Evolutionary conservation across 1,139 yeast species (phyloP), one percentile per base, ranked within the genome.

Genomic region (Scheffersomyces parashehatae): DNA sequence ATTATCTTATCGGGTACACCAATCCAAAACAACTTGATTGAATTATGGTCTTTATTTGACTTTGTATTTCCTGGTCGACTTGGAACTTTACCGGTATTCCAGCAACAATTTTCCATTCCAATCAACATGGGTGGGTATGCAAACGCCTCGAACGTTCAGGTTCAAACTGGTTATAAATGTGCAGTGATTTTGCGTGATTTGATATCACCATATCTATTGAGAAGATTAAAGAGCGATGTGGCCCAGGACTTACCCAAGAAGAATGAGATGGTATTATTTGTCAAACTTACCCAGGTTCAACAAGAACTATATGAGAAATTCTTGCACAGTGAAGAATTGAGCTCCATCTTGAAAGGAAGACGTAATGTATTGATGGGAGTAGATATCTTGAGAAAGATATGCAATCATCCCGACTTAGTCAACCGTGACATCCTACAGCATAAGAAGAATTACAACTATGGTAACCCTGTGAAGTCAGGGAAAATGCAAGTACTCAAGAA

Each of bases 101-200:
- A 91, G 60, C 85, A 81, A 44, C 97, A 93, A 59, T 93, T 93
- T 62, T 86, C 97, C 1, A 74, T 85, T 3, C 99, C 99, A 0
- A 95, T 93, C 35, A 91, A 90, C 57, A 79, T 88, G 65, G 99
- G 99, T n/a, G 99, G 99, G 0, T 93, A 95, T 64, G 96, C 99
- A 2, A 93, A 93, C 68, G 99, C 99, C 0, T 84, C 95, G 1
- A 93, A 93, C 62, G 81, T 93, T 4, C 98, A 95, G 59, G 98
- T 95, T 0, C 98, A 93, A 60, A 85, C 98, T 0, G 97, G 98
- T 1, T 91, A 88, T 60, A 90, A 90, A 61, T 93, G 98, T 70
- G 99, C 99, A 0, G 95, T 91, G 7, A 85, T 93, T 2, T 66
- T 93, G 40, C 74, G 96, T 43, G 97, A 93, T 55, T 67, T 93